phyloP scores from a whole-genome alignment of 805 yeast species.

The Wickerhamiella galacta region DNA sequence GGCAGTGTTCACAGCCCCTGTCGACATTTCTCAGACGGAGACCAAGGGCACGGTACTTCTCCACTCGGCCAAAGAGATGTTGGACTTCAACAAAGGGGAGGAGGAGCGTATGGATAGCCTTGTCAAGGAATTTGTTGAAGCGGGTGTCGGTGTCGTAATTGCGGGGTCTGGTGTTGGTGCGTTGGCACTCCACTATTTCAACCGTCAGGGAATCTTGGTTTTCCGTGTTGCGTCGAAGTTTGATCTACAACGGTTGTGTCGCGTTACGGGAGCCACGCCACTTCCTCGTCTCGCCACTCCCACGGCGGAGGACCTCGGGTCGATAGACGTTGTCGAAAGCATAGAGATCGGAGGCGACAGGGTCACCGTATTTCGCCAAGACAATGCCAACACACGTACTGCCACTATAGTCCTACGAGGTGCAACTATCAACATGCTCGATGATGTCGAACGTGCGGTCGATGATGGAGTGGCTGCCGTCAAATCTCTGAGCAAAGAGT shows the following conservation, averaged over 20 bases:
- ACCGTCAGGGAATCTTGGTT: conserved; percentile 70
- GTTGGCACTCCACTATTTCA: conserved; percentile 79
- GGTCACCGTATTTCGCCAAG: conserved; percentile 82
- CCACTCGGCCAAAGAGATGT: conserved; percentile 93
- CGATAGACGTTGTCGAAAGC: conserved; percentile 73
- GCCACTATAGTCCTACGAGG: conserved; percentile 91
- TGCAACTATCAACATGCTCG: conserved; percentile 85
- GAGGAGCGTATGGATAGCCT: conserved; percentile 80
- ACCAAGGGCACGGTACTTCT: conserved; percentile 93
- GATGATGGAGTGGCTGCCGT: conserved; percentile 92
- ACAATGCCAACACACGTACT: conserved; percentile 45
- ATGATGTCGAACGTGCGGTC: conserved; percentile 91
- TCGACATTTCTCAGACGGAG: conserved; percentile 92
- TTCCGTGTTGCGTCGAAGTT: conserved; percentile 86
- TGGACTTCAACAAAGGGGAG: conserved; percentile 90
- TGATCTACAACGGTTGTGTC: conserved; percentile 80
- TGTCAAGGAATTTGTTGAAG: conserved; percentile 52
- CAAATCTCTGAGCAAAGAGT: conserved; percentile 74
- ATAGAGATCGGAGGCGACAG: conserved; percentile 95
- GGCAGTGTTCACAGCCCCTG: conserved; percentile 83
- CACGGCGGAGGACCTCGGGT: conserved; percentile 84
- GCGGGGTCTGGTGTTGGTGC: conserved; percentile 95
- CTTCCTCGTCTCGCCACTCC: conserved; percentile 90
- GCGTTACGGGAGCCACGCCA: conserved; percentile 96
- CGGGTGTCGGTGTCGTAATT: conserved; percentile 75